A percentile compares a stretch with the other conserved stretches of the same genome.
phyloP scores from a whole-genome alignment of 2,329 filamentous ascomycete species.

The Neofusicoccum umdonicola region DNA sequence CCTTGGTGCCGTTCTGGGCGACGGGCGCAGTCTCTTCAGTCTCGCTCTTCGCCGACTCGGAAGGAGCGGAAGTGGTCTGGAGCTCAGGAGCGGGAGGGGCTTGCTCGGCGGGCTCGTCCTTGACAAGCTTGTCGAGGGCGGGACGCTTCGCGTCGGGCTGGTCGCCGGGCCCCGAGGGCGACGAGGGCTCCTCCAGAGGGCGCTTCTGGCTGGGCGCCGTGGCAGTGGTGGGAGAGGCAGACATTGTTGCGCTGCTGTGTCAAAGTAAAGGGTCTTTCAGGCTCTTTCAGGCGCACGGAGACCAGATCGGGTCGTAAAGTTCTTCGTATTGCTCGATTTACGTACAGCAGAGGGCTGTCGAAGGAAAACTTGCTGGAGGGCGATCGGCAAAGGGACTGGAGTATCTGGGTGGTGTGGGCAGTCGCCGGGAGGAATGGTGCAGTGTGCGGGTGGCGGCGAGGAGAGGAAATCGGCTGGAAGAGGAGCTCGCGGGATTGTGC shows the following conservation, averaged over 20 bases:
- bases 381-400: slow-evolving; percentile 19
- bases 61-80: slow-evolving; percentile 39
- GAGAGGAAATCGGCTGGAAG: slow-evolving; percentile 23
- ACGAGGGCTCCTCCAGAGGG: slow-evolving; percentile 94
- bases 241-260: slow-evolving; percentile 33
- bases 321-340: slow-evolving; percentile 45
- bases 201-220: slow-evolving; percentile 74
- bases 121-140: slow-evolving; percentile 87
- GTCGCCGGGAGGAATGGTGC: slow-evolving; percentile 15
- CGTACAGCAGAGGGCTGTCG: slow-evolving; percentile 71
- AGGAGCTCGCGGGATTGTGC: slow-evolving; percentile 16
- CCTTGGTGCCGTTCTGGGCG: slow-evolving; percentile 48
- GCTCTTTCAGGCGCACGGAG: slow-evolving; percentile 31
- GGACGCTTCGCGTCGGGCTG: slow-evolving; percentile 97
- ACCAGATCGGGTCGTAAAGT: slow-evolving; percentile 15
- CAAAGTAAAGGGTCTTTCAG: slow-evolving; percentile 21
- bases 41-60: slow-evolving; percentile 22
- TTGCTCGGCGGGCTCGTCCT: slow-evolving; percentile 43
- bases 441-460: slow-evolving; percentile 27
- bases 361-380: slow-evolving; percentile 79
- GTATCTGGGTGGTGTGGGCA: slow-evolving; percentile 26
- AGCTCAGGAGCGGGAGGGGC: slow-evolving; percentile 9
- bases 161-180: slow-evolving; percentile 84
- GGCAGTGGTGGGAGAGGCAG: slow-evolving; percentile 45
- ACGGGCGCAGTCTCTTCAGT: slow-evolving; percentile 3